Conservation (phyloP, 352 stramenopile genomes). For the Thraustochytrium sp. region DNA sequence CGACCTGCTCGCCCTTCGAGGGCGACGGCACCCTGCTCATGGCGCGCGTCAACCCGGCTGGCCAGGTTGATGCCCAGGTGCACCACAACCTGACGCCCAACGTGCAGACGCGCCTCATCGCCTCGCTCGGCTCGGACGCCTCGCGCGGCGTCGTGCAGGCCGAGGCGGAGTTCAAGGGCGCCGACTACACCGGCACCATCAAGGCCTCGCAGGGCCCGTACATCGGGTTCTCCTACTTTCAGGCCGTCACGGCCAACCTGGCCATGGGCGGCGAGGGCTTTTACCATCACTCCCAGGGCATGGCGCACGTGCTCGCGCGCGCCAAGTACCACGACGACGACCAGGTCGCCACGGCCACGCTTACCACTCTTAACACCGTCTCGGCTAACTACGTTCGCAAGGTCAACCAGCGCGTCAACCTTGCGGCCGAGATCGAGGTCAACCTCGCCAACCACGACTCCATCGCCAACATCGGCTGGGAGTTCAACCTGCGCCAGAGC, state of each 20-base stretch:
- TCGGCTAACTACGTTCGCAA: slow-evolving; percentile 77
- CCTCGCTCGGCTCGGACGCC: neutral
- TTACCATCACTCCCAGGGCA: slow-evolving; percentile 30
- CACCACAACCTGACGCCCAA: slow-evolving; percentile 33
- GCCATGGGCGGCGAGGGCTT: slow-evolving; percentile 63
- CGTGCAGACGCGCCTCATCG: slow-evolving; percentile 2
- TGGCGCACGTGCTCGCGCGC: slow-evolving; percentile 24
- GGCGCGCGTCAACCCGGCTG: neutral
- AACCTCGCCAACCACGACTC: slow-evolving; percentile 73
- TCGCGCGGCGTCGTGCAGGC: slow-evolving; percentile 18
- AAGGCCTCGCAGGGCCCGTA: slow-evolving; percentile 77
- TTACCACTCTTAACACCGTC: slow-evolving; percentile 69
- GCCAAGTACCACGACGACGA: slow-evolving; percentile 80
- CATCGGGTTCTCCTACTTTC: slow-evolving; percentile 72
- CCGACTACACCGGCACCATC: slow-evolving; percentile 78
- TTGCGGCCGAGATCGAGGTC: too few relatives aligned
- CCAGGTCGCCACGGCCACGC: slow-evolving; percentile 69
- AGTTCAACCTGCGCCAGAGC: slow-evolving; percentile 73
- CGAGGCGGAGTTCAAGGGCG: slow-evolving; percentile 70
- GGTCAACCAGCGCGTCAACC: slow-evolving; percentile 67
- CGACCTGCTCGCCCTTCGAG: neutral
- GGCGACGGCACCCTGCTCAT: slow-evolving; percentile 30
- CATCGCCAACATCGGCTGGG: slow-evolving; percentile 67
- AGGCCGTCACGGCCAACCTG: slow-evolving; percentile 70
- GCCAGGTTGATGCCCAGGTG: slow-evolving; percentile 38